Percentiles rank a stretch among this genome's conserved stretches.
Conservation (phyloP, 2,329 filamentous ascomycete species). For the Microdochium trichocladiopsis region DNA sequence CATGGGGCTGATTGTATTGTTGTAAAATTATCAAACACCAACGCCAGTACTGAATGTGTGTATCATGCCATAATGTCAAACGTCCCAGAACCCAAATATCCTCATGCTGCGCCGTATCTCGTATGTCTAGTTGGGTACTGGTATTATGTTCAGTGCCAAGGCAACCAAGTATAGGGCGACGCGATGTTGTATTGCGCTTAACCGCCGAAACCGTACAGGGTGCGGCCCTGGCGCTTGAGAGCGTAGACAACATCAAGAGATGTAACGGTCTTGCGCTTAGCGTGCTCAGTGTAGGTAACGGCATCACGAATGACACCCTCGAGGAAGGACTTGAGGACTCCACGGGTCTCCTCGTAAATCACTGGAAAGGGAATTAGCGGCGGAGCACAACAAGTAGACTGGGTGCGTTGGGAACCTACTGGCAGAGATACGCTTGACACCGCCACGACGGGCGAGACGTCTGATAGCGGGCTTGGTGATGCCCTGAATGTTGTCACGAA, state of each 20-base stretch:
- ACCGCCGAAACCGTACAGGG: constrained; percentile 64
- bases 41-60: constrained; percentile 16
- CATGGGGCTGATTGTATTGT: constrained; percentile 12
- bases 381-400: background rate
- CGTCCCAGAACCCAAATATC: background rate
- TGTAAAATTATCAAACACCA: constrained; percentile 15
- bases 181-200: constrained; percentile 21
- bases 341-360: constrained; percentile 80
- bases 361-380: constrained; percentile 30
- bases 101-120: background rate
- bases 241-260: constrained; percentile 59
- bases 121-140: background rate
- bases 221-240: constrained; percentile 58
- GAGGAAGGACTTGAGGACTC: constrained; percentile 79
- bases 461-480: constrained; percentile 98
- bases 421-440: constrained; percentile 99
- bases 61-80: constrained; percentile 17
- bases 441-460: constrained; percentile 96
- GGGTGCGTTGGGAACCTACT: constrained; percentile 45
- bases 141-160: background rate
- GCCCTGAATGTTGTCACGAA: constrained; percentile 99
- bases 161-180: background rate
- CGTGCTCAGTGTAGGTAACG: constrained; percentile 77
- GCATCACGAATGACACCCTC: constrained; percentile 75
- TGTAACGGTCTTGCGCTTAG: constrained; percentile 69